phyloP scores from a whole-genome alignment of 2,329 filamentous ascomycete genomes.

The Verticillium tricorpus region DNA sequence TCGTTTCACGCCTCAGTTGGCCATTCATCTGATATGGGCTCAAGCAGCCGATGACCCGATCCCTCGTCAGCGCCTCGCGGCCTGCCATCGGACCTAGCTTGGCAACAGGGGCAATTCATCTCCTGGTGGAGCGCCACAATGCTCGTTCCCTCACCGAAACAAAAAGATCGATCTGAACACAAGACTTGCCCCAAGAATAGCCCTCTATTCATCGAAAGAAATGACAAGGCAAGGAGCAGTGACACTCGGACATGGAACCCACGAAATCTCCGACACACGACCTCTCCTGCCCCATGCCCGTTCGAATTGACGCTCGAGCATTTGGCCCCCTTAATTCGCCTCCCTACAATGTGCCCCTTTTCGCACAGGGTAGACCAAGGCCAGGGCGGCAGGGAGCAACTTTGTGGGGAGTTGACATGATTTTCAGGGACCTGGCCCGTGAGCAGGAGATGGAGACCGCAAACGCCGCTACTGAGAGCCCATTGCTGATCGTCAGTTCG shows the following conservation, averaged over 20 bases:
- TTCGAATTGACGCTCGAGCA: not conserved
- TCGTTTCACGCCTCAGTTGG: not conserved
- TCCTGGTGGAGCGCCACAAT: not conserved
- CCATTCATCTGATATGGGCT: not conserved
- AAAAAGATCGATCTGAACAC: not conserved
- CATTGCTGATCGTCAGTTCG: not conserved
- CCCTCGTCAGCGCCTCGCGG: not conserved
- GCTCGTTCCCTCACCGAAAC: not conserved
- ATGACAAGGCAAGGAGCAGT: not conserved
- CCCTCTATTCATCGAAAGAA: not conserved
- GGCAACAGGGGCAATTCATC: not conserved
- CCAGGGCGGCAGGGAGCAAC: not conserved
- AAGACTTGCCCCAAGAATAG: not conserved
- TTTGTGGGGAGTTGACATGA: not conserved
- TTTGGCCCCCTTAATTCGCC: not conserved
- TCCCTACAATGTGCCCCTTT: not conserved
- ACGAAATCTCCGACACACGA: not conserved
- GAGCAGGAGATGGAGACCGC: not conserved
- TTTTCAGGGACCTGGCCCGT: not conserved
- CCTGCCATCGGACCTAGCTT: not conserved
- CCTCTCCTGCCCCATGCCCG: not conserved
- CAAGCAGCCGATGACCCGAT: not conserved
- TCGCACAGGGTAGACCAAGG: not conserved
- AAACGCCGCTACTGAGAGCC: not conserved
- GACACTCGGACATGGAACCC: not conserved